Evolutionary conservation across 2,329 filamentous ascomycete genomes (phyloP), one percentile per base, ranked within the genome.

Genomic region (Hypoxylon sp.): DNA sequence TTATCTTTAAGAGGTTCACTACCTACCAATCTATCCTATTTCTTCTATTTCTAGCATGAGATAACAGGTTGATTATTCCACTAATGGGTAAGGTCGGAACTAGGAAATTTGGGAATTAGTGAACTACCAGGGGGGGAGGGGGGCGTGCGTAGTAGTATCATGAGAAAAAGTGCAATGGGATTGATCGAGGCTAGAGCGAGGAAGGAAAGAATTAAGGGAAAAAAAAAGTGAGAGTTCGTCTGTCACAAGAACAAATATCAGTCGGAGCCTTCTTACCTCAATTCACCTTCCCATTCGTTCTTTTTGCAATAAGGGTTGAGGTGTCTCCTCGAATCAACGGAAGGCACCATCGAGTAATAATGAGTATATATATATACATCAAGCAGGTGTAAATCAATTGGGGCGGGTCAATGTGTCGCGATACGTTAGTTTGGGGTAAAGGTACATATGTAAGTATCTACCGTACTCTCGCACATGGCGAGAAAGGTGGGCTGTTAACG

Each of bases 11-110:
- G 63, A 53, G 17, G 26, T 42, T 19, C 17, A 46, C 46, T 46
- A 58, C 22, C 22, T 59, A 46, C 42, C n/a, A 29, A 63, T 59
- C 53, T 53, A 31, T 46, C 14, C 17, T 39, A 35, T 42, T 22
- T 48, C 29, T 54, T 33, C 50, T 31, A 54, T 51, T 59, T 59
- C 55, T 53, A 44, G 29, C 39, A 31, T 59, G 57, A 26, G 51
- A 66, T 52, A 61, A 33, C 42, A 44, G 35, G 44, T 47, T 66
- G 24, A 37, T 61, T 66, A 66, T 60, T 57, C 63, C 63, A 61
- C 57, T 61, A 60, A 57, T 51, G 57, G 63, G 42, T 19, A 65
- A 60, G 55, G 55, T 66, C 52, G 63, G 57, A 48, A 57, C 62
- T 54, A 59, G 50, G 14, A 24, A 31, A 57, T 42, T 35, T 47